Conservation (phyloP, 2,329 filamentous ascomycete species). For the Geosmithia morbida region DNA sequence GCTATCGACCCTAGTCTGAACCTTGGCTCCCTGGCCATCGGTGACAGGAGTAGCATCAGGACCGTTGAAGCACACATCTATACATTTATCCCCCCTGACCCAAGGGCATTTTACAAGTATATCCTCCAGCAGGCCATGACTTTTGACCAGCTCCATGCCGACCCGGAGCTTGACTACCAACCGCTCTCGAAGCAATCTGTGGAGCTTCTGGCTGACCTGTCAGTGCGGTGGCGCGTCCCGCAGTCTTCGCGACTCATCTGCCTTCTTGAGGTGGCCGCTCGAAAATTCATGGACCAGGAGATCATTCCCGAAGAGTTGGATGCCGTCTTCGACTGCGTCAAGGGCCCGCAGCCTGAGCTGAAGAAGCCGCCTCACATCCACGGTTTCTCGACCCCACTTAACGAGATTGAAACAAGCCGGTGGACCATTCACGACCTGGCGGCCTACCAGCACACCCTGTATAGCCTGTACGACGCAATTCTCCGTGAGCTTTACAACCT, state of each 20-base stretch:
- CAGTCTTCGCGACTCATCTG: conserved; percentile 66
- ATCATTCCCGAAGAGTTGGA: conserved; percentile 72
- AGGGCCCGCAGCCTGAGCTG: conserved; percentile 51
- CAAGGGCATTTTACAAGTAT: conserved; percentile 69
- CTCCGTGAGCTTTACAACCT: conserved; percentile 76
- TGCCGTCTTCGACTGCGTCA: conserved; percentile 67
- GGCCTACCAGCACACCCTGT: conserved; percentile 61
- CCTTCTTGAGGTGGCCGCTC: conserved; percentile 70
- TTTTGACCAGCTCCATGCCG: conserved; percentile 44
- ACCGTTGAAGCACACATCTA: conserved; percentile 54
- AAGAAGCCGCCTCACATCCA: conserved; percentile 48
- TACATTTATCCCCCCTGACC: conserved; percentile 78
- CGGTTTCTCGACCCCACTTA: conserved; percentile 32
- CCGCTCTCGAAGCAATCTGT: conserved; percentile 64
- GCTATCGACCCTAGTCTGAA: conserved; percentile 53
- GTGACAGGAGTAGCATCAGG: conserved; percentile 34
- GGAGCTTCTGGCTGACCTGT: conserved; percentile 75
- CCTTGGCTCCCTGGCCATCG: conserved; percentile 50
- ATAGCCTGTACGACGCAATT: conserved; percentile 63
- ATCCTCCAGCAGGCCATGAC: conserved; percentile 66
- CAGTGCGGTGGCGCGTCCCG: conserved; percentile 78
- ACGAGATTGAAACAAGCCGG: conserved; percentile 39
- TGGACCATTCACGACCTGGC: conserved; percentile 60
- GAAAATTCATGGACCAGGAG: conserved; percentile 76
- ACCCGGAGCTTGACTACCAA: conserved; percentile 30